These are phyloP conservation scores for Venturia asperata DNA, from an alignment of 2,329 filamentous ascomycete genomes.

Conservation along the genomic window DNA sequence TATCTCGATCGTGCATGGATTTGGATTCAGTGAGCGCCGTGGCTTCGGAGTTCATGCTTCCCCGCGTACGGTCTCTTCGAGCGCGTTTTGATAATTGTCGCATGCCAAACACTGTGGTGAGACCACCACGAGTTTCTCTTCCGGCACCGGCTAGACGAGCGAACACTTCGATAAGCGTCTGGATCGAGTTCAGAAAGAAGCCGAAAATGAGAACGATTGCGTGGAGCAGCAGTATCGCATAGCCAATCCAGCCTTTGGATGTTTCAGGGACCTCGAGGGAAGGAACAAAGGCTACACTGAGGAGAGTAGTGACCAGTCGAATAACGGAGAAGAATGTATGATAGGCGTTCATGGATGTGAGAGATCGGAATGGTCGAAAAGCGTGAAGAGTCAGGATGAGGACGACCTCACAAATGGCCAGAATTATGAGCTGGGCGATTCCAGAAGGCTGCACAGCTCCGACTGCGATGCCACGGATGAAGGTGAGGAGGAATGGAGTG, in stretches of 20 bases:
- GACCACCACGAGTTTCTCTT: constrained; percentile 67
- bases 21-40: constrained; percentile 14
- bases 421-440: constrained; percentile 82
- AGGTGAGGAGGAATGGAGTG: constrained; percentile 75
- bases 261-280: constrained; percentile 71
- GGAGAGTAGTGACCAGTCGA: constrained; percentile 58
- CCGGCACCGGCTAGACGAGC: constrained; percentile 78
- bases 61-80: neutral
- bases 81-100: constrained; percentile 60
- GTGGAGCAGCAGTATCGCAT: constrained; percentile 81
- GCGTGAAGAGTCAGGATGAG: constrained; percentile 79
- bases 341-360: constrained; percentile 96
- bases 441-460: constrained; percentile 89
- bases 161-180: constrained; percentile 82
- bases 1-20: neutral
- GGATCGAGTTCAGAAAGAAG: constrained; percentile 85
- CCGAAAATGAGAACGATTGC: constrained; percentile 79
- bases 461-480: constrained; percentile 81
- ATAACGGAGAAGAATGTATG: constrained; percentile 77
- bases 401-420: constrained; percentile 91
- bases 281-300: constrained; percentile 68
- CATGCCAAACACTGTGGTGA: constrained; percentile 82
- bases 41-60: constrained; percentile 28
- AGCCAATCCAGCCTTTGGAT: constrained; percentile 89
- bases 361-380: constrained; percentile 80